These are phyloP conservation scores for Plasmodium falciparum DNA, from an alignment of 169 alveolate species.

Conservation along the genomic window DNA sequence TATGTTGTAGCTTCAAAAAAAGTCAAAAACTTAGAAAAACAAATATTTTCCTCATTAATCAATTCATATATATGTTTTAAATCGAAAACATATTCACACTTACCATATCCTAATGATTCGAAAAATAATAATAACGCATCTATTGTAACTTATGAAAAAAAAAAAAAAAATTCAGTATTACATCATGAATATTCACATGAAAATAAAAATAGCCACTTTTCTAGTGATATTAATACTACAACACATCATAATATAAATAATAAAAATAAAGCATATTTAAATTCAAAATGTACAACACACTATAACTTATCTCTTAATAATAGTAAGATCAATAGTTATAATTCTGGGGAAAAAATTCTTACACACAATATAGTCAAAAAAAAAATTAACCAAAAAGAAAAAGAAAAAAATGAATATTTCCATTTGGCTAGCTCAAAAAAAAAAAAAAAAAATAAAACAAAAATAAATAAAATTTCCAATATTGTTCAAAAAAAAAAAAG, in stretches of 20 bases:
- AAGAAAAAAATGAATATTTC: too few species aligned
- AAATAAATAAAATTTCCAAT: too few species aligned
- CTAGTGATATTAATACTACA: not conserved
- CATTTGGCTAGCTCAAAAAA: too few species aligned
- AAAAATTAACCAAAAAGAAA: not conserved
- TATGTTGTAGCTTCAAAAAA: constrained; percentile 79
- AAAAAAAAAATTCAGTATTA: not conserved
- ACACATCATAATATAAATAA: not conserved
- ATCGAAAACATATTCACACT: constrained; percentile 56
- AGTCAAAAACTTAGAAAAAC: constrained; percentile 75
- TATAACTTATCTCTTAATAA: not conserved
- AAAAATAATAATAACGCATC: constrained; percentile 15
- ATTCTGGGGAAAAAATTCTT: not conserved
- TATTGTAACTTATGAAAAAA: constrained; percentile 1
- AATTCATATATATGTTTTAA: constrained; percentile 61
- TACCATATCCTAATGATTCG: constrained; percentile 21
- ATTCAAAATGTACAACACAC: too few species aligned
- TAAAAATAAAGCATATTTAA: not conserved
- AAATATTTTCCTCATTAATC: constrained; percentile 69
- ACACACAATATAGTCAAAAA: too few species aligned
- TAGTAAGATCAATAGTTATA: not conserved
- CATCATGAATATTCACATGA: not conserved
- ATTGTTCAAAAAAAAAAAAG: too few species aligned
- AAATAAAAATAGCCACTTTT: not conserved
- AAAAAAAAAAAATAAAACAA: too few species aligned